Evolutionary conservation across 345 rosid genomes (phyloP).

Genomic region (Sisymbrium altissimum): DNA sequence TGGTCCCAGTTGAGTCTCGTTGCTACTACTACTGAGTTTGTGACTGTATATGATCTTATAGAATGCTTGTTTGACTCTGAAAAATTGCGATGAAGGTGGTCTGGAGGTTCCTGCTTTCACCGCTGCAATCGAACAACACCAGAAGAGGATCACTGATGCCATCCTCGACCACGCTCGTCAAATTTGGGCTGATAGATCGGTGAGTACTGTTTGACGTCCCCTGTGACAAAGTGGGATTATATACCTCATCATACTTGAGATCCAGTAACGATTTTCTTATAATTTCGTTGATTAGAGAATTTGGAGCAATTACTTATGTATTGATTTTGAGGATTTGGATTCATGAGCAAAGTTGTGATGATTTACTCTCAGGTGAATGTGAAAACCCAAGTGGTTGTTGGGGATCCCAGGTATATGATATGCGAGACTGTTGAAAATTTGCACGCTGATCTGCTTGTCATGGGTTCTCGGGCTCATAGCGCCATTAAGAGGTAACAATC

Average conservation of each 20-base stretch:
- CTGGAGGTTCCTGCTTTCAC: conserved; percentile 85
- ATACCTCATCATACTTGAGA: not conserved
- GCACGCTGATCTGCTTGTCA: conserved; percentile 70
- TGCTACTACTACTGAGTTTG: not conserved
- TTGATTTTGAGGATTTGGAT: not conserved
- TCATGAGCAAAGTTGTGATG: not conserved
- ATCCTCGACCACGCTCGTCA: conserved; percentile 55
- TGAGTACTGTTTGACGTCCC: conserved; percentile 12
- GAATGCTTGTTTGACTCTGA: not conserved
- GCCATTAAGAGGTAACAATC: conserved; percentile 70
- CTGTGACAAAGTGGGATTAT: too few species aligned
- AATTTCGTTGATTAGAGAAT: not conserved
- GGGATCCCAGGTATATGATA: conserved; percentile 83
- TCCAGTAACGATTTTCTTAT: not conserved
- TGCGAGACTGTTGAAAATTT: conserved; percentile 65
- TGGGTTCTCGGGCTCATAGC: conserved; percentile 81
- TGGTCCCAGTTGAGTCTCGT: conserved; percentile 64
- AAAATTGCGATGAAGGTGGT: conserved; percentile 40
- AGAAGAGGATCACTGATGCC: conserved; percentile 62
- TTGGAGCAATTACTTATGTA: not conserved
- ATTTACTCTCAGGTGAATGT: conserved; percentile 47
- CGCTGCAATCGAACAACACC: conserved; percentile 85
- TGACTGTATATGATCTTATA: not conserved
- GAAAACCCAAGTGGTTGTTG: conserved; percentile 65
- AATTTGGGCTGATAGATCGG: conserved; percentile 58